Evolutionary conservation across 208 protist species (phyloP), one percentile per base, ranked within the genome.

Genomic region (Crithidia mellificae): DNA sequence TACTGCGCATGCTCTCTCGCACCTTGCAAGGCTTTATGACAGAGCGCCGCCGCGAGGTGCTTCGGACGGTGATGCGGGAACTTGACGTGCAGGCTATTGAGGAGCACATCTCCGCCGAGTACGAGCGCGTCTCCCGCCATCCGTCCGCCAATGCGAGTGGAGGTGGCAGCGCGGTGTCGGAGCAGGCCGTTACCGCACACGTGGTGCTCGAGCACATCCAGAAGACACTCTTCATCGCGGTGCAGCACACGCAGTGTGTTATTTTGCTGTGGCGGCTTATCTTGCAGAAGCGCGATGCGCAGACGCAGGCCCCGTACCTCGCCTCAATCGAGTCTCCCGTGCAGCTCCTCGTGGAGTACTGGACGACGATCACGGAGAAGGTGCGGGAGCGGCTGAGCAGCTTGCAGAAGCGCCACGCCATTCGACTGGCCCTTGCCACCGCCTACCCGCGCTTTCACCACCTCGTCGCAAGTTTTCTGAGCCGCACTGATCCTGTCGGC

Each of bases 11-110:
- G 51, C 76, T 91, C 30, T 74, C 78, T 24, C 72, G 80, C 15
- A 80, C 80, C 8, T 57, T 90, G 34, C 61, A 80, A 20, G 64
- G 71, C 61, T 82, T 89, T 46, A 92, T 92, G 84, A 83, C 77
- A 15, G 89, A 94, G 72, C 83, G 78, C 36, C 88, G 89, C 54
- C 81, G 82, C 22, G 86, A 90, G 72, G 84, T 87, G 17, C 65
- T 91, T 55, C 78, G 78, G 52, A 74, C 62, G 25, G 75, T 92
- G 7, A 81, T 88, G 77, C 74, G 77, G 14, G 89, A 91, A 43
- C 69, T 92, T 12, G 83, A 94, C 52, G 34, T 64, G 34, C 76
- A 85, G 63, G 51, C 68, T 34, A 89, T 91, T 34, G 53, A 63
- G 12, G 77, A 81, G 27, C 73, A 83, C 67, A 71, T 85, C 36